A percentile compares a stretch with the other conserved stretches of the same genome.
phyloP scores from a whole-genome alignment of 208 protist species.

The Crithidia thermophila region DNA sequence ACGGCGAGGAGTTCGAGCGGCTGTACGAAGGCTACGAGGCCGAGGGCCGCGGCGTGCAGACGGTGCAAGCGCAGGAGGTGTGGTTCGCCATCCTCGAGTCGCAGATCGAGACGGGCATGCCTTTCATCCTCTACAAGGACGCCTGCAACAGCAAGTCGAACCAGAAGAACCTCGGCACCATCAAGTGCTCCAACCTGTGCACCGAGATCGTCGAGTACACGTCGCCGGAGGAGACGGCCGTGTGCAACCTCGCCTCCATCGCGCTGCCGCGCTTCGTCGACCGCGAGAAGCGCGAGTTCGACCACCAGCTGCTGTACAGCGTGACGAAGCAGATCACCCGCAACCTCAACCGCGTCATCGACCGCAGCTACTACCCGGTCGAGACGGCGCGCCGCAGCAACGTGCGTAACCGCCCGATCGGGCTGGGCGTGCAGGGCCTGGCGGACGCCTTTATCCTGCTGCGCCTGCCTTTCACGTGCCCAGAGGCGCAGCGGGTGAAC shows the following conservation, averaged over 20 bases:
- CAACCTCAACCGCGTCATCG: conserved; percentile 99
- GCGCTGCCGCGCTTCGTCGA: conserved; percentile 97
- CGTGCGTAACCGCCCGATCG: conserved; percentile 97
- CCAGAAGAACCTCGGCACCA: conserved; percentile 99
- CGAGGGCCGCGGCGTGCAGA: conserved; percentile 86
- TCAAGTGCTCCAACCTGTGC: conserved; percentile 99
- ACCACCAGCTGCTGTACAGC: conserved; percentile 91
- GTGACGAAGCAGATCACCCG: conserved; percentile 94
- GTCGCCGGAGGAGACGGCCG: conserved; percentile 96
- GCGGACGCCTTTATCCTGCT: conserved; percentile 98
- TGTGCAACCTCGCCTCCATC: conserved; percentile 99
- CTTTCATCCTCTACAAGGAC: conserved; percentile 99
- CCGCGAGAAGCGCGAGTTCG: conserved; percentile 65
- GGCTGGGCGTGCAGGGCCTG: conserved; percentile 99
- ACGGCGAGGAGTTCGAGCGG: conserved; percentile 96
- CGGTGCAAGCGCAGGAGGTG: conserved; percentile 96
- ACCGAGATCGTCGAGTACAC: conserved; percentile 99
- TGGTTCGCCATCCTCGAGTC: conserved; percentile 99
- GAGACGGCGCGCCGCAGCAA: conserved; percentile 95
- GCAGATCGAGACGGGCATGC: conserved; percentile 99
- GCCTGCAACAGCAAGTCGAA: conserved; percentile 99
- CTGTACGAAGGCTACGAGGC: conserved; percentile 95
- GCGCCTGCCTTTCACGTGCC: conserved; percentile 94
- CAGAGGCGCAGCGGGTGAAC: conserved; percentile 95
- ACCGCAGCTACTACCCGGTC: conserved; percentile 99